Evolutionary conservation across 345 rosid species (phyloP).

Genomic region (Leavenworthia alabamica): DNA sequence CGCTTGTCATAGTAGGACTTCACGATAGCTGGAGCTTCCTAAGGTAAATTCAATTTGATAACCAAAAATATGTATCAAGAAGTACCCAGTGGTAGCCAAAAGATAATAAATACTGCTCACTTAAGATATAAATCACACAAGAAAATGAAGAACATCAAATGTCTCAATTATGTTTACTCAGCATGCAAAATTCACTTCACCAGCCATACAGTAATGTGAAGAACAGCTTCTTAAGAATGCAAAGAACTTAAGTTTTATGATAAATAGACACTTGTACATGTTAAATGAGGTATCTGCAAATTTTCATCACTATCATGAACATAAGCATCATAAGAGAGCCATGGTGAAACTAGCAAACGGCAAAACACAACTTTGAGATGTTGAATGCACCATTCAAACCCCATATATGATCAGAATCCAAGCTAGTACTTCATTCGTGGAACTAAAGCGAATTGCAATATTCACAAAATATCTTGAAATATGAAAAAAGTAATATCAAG

Average conservation of each 20-base stretch:
- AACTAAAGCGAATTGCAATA: neutral
- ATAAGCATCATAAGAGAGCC: neutral
- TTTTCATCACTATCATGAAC: neutral
- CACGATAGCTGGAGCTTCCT: constrained; percentile 52
- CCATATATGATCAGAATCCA: neutral
- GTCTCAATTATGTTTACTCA: neutral
- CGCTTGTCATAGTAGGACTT: constrained; percentile 51
- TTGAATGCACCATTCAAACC: neutral
- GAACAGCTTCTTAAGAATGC: neutral
- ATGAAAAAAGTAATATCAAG: neutral
- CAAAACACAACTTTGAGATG: no score
- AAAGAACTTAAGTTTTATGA: neutral
- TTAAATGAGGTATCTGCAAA: neutral
- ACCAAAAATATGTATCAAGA: neutral
- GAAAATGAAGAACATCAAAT: neutral
- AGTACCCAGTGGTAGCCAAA: neutral
- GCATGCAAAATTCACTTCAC: neutral
- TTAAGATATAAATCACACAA: neutral
- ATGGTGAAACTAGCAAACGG: neutral
- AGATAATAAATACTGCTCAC: neutral
- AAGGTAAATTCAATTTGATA: neutral
- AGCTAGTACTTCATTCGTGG: neutral
- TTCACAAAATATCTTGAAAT: neutral
- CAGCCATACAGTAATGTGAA: neutral
- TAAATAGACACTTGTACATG: neutral